Evolutionary conservation across 2,329 filamentous ascomycete species (phyloP).

Genomic region (Aspergillus latus): DNA sequence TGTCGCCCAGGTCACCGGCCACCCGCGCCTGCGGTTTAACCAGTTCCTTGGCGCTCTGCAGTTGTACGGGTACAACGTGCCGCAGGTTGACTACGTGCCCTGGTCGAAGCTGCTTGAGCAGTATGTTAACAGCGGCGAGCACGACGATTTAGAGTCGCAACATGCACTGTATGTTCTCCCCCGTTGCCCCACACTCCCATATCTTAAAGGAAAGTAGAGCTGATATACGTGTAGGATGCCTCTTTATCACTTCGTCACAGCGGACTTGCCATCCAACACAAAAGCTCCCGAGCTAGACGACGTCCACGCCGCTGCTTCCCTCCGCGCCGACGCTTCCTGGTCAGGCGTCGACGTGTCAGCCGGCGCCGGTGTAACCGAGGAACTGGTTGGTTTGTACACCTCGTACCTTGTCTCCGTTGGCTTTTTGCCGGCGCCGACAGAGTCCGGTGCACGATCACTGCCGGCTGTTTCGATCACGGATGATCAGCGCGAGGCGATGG

Average conservation of each 20-base stretch:
- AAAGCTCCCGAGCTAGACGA: slow-evolving; percentile 75
- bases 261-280: slow-evolving; percentile 68
- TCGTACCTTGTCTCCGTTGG: slow-evolving; percentile 63
- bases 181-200: not conserved
- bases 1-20: slow-evolving; percentile 76
- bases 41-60: slow-evolving; percentile 71
- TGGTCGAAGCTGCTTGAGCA: slow-evolving; percentile 69
- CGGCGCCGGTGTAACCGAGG: slow-evolving; percentile 58
- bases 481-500: slow-evolving; percentile 51
- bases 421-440: slow-evolving; percentile 54
- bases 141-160: slow-evolving; percentile 60
- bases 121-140: slow-evolving; percentile 61
- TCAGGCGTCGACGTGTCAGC: slow-evolving; percentile 58
- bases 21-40: slow-evolving; percentile 75
- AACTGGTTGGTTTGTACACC: slow-evolving; percentile 64
- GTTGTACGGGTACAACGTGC: slow-evolving; percentile 70
- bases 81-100: slow-evolving; percentile 64
- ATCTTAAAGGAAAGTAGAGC: not conserved
- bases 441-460: slow-evolving; percentile 32
- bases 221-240: slow-evolving; percentile 51
- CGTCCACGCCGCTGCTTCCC: slow-evolving; percentile 62
- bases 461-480: slow-evolving; percentile 48
- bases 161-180: slow-evolving; percentile 59
- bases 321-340: slow-evolving; percentile 63
- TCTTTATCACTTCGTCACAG: slow-evolving; percentile 70